These are phyloP conservation scores for Fraxinus baroniana DNA, from an alignment of 305 asterid genomes.

Conservation along the genomic window DNA sequence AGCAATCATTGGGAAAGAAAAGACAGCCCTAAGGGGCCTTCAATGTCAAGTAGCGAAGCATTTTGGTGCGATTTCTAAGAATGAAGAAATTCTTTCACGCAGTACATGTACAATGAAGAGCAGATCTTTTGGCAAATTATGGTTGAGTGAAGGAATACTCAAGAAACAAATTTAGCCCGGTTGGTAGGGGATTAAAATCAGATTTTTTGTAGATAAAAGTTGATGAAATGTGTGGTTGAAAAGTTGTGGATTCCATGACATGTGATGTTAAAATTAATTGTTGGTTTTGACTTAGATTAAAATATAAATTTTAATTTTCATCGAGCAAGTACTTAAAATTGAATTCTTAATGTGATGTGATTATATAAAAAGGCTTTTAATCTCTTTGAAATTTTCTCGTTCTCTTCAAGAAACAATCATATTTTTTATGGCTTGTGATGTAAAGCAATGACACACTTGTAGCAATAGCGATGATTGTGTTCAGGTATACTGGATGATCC, in stretches of 20 bases:
- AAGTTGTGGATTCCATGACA: background rate
- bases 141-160: background rate
- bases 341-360: background rate
- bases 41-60: background rate
- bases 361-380: background rate
- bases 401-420: background rate
- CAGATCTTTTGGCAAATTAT: background rate
- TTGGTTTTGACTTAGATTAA: background rate
- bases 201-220: background rate
- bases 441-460: background rate
- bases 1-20: constrained; percentile 30
- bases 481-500: background rate
- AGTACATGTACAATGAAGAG: background rate
- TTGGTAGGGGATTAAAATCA: background rate
- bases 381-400: background rate
- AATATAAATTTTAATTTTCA: background rate
- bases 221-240: background rate
- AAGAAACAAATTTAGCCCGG: background rate
- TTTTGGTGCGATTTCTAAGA: background rate
- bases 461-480: background rate
- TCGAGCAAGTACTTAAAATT: background rate
- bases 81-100: background rate
- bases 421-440: background rate
- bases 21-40: constrained; percentile 22
- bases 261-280: too few relatives aligned